Evolutionary conservation across 768 basidiomycete species (phyloP).

Genomic region (Mrakia blollopis): DNA sequence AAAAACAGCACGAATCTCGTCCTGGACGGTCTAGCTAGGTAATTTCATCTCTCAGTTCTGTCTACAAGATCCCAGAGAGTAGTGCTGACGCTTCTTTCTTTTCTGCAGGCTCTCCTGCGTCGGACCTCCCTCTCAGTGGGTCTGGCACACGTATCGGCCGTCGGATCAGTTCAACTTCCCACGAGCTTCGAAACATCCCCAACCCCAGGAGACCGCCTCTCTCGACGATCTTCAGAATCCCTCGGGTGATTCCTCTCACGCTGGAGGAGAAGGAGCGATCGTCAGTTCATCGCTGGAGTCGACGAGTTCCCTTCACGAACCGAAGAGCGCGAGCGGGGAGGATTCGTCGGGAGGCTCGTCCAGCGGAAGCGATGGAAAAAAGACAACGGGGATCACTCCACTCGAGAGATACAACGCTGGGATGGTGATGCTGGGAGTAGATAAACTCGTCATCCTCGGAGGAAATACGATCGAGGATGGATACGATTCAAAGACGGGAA

Average conservation of each 20-base stretch:
- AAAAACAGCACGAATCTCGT: conserved; percentile 8
- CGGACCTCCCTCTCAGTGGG: conserved; percentile 11
- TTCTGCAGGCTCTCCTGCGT: conserved; percentile 9
- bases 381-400: conserved; percentile 3
- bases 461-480: conserved; percentile 17
- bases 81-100: background rate
- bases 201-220: background rate
- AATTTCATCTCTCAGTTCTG: background rate
- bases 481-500: background rate
- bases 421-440: conserved; percentile 3
- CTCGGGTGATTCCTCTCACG: background rate
- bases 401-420: background rate
- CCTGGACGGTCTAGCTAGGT: background rate
- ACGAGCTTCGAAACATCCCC: background rate
- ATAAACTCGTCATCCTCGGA: conserved; percentile 16
- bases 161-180: conserved; percentile 10
- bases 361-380: conserved; percentile 6
- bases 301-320: background rate
- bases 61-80: no score
- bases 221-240: background rate
- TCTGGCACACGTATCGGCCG: conserved; percentile 6
- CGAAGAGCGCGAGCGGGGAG: background rate
- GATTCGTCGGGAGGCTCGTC: conserved; percentile 3
- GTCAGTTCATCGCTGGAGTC: background rate
- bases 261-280: no score